Evolutionary conservation across 1,139 yeast species (phyloP).

Genomic region (Eremothecium sinecaudum): DNA sequence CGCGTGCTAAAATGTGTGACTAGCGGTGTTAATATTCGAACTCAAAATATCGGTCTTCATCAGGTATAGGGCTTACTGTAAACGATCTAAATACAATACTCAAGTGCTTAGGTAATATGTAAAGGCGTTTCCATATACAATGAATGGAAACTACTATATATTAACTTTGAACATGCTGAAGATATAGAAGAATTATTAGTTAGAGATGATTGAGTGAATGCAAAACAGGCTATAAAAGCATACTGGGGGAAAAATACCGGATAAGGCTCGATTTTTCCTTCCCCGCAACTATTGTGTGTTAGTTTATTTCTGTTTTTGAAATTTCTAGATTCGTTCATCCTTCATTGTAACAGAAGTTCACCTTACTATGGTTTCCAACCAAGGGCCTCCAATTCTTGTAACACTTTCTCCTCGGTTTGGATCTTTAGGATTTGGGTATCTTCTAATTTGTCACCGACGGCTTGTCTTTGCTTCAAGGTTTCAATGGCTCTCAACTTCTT

Average conservation of each 20-base stretch:
- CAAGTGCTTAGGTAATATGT: too few species aligned
- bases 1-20: too few species aligned
- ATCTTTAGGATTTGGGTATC: constrained; percentile 90
- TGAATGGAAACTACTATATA: not conserved
- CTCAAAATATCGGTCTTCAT: too few species aligned
- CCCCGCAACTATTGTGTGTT: not conserved
- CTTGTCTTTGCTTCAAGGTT: constrained; percentile 75
- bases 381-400: constrained; percentile 58
- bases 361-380: constrained; percentile 39
- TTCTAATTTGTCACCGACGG: constrained; percentile 75
- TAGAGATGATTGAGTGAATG: not conserved
- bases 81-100: too few species aligned
- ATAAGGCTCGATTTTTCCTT: not conserved
- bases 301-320: not conserved
- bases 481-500: constrained; percentile 94
- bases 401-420: constrained; percentile 70
- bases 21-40: too few species aligned
- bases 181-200: not conserved
- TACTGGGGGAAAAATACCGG: not conserved
- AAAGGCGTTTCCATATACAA: too few species aligned
- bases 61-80: too few species aligned
- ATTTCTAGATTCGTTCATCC: not conserved
- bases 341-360: not conserved
- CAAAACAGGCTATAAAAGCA: not conserved
- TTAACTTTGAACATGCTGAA: not conserved